A percentile compares a stretch with the other conserved stretches of the same genome.
Conservation (phyloP, 2,329 filamentous ascomycete genomes). For the Tolypocladium ovalisporum region DNA sequence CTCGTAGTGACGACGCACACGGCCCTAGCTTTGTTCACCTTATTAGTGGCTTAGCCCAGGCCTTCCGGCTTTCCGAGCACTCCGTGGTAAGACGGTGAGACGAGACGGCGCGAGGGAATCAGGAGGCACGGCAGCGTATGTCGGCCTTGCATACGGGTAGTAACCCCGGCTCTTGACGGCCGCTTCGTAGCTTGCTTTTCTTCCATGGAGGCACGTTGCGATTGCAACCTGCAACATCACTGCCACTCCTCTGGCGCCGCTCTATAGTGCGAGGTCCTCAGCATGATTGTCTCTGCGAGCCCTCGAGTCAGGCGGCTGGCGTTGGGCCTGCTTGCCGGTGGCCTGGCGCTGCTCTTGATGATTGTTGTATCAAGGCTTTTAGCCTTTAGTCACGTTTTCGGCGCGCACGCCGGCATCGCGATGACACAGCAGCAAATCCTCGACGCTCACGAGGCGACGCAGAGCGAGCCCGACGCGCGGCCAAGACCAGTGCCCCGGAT, state of each 20-base stretch:
- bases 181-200: background rate
- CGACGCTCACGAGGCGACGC: background rate
- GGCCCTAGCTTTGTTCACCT: too few relatives aligned
- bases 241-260: background rate
- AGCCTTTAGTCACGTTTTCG: background rate
- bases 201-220: background rate
- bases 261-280: background rate
- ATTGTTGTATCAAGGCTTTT: background rate
- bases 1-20: too few relatives aligned
- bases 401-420: slow-evolving; percentile 1
- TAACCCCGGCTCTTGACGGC: background rate
- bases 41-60: too few relatives aligned
- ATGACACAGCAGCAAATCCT: slow-evolving; percentile 1
- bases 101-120: background rate
- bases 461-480: background rate
- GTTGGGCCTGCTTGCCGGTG: background rate
- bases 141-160: too few relatives aligned
- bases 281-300: background rate
- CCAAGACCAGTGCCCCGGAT: slow-evolving; percentile 3
- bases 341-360: background rate
- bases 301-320: background rate
- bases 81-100: background rate
- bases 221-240: background rate
- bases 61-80: background rate
- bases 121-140: too few relatives aligned